Evolutionary conservation across 306 rosid species (phyloP).

Genomic region (Trichosanthes cucumerina): DNA sequence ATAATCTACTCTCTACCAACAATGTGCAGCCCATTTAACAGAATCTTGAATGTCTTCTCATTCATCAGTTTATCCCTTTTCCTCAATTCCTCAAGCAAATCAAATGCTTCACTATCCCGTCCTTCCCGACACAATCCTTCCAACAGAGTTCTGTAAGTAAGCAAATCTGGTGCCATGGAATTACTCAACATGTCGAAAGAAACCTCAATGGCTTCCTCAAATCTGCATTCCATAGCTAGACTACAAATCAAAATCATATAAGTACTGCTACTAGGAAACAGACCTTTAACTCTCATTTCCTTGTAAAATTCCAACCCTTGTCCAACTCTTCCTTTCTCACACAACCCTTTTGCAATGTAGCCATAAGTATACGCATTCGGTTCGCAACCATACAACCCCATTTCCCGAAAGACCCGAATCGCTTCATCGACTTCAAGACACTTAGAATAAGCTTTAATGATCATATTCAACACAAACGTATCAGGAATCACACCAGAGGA

Average conservation of each 20-base stretch:
- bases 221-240: slow-evolving; percentile 47
- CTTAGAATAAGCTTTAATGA: slow-evolving; percentile 67
- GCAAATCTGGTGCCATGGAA: slow-evolving; percentile 58
- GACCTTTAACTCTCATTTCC: slow-evolving; percentile 54
- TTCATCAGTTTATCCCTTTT: slow-evolving; percentile 42
- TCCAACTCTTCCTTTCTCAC: slow-evolving; percentile 85
- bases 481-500: slow-evolving; percentile 76
- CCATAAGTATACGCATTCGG: slow-evolving; percentile 73
- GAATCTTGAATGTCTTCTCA: slow-evolving; percentile 37
- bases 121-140: slow-evolving; percentile 75
- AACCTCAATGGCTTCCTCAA: slow-evolving; percentile 57
- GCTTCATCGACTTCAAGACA: slow-evolving; percentile 82
- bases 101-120: slow-evolving; percentile 46
- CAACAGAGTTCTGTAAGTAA: slow-evolving; percentile 69
- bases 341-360: slow-evolving; percentile 62
- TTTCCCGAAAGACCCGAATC: slow-evolving; percentile 50
- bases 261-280: slow-evolving; percentile 56
- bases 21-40: slow-evolving; percentile 54
- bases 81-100: slow-evolving; percentile 57
- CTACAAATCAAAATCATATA: slow-evolving; percentile 59
- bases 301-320: slow-evolving; percentile 59
- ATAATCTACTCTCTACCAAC: slow-evolving; percentile 11
- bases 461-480: slow-evolving; percentile 68
- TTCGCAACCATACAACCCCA: slow-evolving; percentile 83
- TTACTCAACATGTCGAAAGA: slow-evolving; percentile 62